Base-by-base conservation (phyloP, 192 early-diverging fungal species). In the Entomortierella chlamydospora region DNA sequence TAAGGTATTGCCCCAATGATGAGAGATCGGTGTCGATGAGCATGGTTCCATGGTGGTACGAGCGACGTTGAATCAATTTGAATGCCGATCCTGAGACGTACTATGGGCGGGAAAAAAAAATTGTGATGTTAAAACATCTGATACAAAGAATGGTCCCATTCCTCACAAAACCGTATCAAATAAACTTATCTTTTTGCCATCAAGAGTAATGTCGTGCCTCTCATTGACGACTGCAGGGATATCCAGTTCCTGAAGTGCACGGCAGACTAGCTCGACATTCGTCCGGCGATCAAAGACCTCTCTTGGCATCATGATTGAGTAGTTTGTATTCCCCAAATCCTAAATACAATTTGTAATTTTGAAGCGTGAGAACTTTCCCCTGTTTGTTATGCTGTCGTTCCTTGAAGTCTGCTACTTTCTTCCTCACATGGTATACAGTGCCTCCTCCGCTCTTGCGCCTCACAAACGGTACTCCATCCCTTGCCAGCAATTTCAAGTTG, bases 41-140 rank as follows among this genome's bases (percentile, higher is more conserved):
- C 98, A 99, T 98, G 8, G 98, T 99, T 50, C 98, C 98, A 78
- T 99, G 98, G 77, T 98, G 96, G 72, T 97, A 98, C 3, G 97
- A 93, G 57, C 93, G 78, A 9, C 79, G 59, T 61, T 87, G 90
- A 57, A 93, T 95, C 56, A 99, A 77, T 64, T 96, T 96, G 88
- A 93, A 99, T 6, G 98, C 98, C 54, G 92, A 94, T 37, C 98
- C 98, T 31, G 96, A 97, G 28, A 97, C 81, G 83, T 86, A 73
- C n/a, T 47, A 23, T 39, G 22, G 39, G 57, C 37, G 20, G 7
- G 23, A 65, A 28, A 56, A 20, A 8, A 42, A 2, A 52, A 37
- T 20, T 11, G 33, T 4, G 6, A 29, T 29, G 61, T 69, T 63
- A 64, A 63, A 68, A 54, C 28, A 65, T 56, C 41, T 1, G 39